Evolutionary conservation across 2,329 filamentous ascomycete species (phyloP), one percentile per base, ranked within the genome.

Genomic region (Colletotrichum agaves): DNA sequence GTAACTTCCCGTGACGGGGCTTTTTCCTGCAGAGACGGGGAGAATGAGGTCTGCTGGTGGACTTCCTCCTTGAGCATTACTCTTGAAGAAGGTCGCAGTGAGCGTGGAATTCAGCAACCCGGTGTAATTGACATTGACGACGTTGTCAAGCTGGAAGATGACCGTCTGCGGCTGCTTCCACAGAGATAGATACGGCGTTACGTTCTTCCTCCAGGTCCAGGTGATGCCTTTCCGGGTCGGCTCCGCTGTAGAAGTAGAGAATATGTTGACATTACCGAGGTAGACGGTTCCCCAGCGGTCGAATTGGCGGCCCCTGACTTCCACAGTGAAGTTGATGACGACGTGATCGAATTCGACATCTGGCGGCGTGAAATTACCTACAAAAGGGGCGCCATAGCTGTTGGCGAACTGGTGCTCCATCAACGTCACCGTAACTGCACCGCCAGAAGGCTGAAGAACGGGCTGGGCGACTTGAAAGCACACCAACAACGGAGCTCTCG

Each of bases 211-310:
- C 74, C 93, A 93, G 1, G 86, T 89, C 91, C 91, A 95, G 41
- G 85, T 80, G 70, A 96, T 94, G 5, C 92, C 92, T 19, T 84
- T 84, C 6, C 37, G 7, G 83, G 84, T 5, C 1, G 93, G 92
- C 78, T 97, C 91, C 3, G 93, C 91, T 1, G 93, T 97, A 5
- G 92, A 94, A 1, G 92, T 94, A 19, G 93, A 84, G 82, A 91
- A 96, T 13, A 97, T 85, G 76, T 97, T 93, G 8, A 87, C 88
- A 75, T 94, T 91, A 44, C 88, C 88, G 33, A 96, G 83, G 73
- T 90, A 96, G 84, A 96, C 90, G 33, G 90, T 78, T 3, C 88
- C 93, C 10, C 95, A 83, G 39, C 93, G 86, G 75, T 97, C 93
- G 77, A 87, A 95, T 73, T 97, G 93, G 2, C 87, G 84, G 0